Evolutionary conservation across 176 grass and related monocot species (phyloP), one percentile per base, ranked within the genome.

Genomic region (Neostapfia colusana): DNA sequence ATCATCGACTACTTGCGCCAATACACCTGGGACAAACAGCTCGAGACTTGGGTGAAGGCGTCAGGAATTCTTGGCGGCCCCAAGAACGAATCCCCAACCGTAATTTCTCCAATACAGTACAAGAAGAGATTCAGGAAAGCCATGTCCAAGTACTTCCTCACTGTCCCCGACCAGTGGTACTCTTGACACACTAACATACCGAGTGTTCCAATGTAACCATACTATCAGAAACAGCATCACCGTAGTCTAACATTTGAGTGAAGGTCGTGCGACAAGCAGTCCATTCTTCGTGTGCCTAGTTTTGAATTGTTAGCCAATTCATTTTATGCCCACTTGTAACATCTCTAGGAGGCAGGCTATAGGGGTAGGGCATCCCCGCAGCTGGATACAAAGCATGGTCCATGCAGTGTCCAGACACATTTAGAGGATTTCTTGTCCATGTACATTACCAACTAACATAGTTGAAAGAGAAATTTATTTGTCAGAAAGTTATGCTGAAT

Each of bases 61-160:
- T 83, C 95, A 17, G 95, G 95, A 35, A 90, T 99, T 41, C 88
- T 99, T 15, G 95, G 95, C 1, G 95, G 95, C 28, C 89, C 87
- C 1, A 99, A 87, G 75, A 92, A 99, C 20, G 83, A 88, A 37
- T 74, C 95, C 10, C 95, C 95, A 10, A 99, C 95, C 2, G 60
- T 99, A 13, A 89, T 99, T 82, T 99, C 92, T 17, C 95, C 92
- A 5, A 75, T 83, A 72, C 89, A 92, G 46, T 99, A 99, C 66
- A 99, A 99, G 85, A 99, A 86, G 85, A 89, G 95, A 25, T 99
- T 99, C 80, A 85, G 95, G 89, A 99, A 95, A 68, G 95, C 95
- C 26, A 99, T 99, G 92, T 99, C 92, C 27, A 87, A 92, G 74
- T 99, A 99, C 84, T 99, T 99, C 84, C 84, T 90, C 63, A 88